Conservation (phyloP, 75 land plant genomes). For the Picea glauca region DNA sequence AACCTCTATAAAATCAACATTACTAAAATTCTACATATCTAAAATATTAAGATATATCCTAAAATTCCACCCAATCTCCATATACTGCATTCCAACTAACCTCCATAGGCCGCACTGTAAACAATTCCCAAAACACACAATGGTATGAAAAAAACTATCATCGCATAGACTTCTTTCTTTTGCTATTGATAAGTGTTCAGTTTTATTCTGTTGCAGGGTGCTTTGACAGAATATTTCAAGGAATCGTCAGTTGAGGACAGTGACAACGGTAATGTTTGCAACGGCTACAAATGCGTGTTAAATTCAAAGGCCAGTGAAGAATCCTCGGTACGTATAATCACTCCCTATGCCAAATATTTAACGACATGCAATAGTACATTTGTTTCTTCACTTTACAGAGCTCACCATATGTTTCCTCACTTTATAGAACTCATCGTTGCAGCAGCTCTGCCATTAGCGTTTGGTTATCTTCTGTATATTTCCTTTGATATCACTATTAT, state of each 20-base stretch:
- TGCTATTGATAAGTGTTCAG: background rate
- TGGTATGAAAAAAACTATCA: too few species aligned
- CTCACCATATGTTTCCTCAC: background rate
- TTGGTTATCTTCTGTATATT: background rate
- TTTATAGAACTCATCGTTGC: background rate
- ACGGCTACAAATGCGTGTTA: constrained; percentile 41
- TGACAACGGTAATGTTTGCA: background rate
- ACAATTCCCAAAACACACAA: too few species aligned
- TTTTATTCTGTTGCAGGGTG: constrained; percentile 24
- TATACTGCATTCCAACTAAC: too few species aligned
- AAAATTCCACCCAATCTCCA: too few species aligned
- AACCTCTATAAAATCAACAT: too few species aligned
- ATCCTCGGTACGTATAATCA: constrained; percentile 25
- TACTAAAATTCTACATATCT: too few species aligned
- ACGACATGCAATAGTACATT: background rate
- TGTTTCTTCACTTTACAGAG: background rate
- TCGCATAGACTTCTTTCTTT: too few species aligned
- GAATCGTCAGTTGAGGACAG: background rate
- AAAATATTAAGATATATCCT: too few species aligned
- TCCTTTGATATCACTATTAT: background rate
- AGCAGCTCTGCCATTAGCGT: background rate
- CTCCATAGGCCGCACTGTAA: too few species aligned
- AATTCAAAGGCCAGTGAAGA: constrained; percentile 53
- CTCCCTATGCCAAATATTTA: background rate
- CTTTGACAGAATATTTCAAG: constrained; percentile 26